phyloP scores from a whole-genome alignment of 2,329 filamentous ascomycete genomes.

The Talaromyces sp. region DNA sequence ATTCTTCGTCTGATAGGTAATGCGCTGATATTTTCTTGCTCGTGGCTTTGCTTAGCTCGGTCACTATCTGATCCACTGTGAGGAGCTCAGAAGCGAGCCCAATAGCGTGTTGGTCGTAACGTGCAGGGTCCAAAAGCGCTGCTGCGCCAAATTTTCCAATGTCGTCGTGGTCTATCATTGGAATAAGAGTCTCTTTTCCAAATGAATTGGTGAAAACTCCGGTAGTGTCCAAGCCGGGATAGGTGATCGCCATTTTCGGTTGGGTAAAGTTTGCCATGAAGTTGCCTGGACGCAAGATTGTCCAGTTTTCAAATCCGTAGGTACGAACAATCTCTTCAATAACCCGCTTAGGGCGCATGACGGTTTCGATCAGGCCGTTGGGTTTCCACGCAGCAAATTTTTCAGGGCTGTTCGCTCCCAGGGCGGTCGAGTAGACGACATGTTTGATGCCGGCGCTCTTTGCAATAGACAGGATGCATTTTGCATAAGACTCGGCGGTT shows the following conservation, averaged over 20 bases:
- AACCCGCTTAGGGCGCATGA: slow-evolving; percentile 36
- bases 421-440: slow-evolving; percentile 24
- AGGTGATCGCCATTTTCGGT: slow-evolving; percentile 36
- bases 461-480: slow-evolving; percentile 19
- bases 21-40: slow-evolving; percentile 32
- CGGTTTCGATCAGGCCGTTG: slow-evolving; percentile 19
- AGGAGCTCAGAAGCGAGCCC: slow-evolving; percentile 39
- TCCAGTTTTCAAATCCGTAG: slow-evolving; percentile 41
- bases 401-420: slow-evolving; percentile 27
- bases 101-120: slow-evolving; percentile 40
- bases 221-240: slow-evolving; percentile 33
- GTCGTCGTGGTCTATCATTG: slow-evolving; percentile 44
- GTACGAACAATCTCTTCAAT: slow-evolving; percentile 38
- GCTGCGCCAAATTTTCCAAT: slow-evolving; percentile 44
- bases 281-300: slow-evolving; percentile 46
- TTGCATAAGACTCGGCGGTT: slow-evolving; percentile 23
- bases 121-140: slow-evolving; percentile 38
- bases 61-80: slow-evolving; percentile 31
- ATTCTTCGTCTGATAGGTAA: slow-evolving; percentile 40
- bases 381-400: slow-evolving; percentile 22
- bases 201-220: slow-evolving; percentile 37
- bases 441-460: slow-evolving; percentile 26
- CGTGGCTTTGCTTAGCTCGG: slow-evolving; percentile 28
- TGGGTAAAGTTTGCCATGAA: slow-evolving; percentile 50
- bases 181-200: slow-evolving; percentile 30